Conservation (phyloP, 2,329 filamentous ascomycete species). For the Myrmaecium sp. region DNA sequence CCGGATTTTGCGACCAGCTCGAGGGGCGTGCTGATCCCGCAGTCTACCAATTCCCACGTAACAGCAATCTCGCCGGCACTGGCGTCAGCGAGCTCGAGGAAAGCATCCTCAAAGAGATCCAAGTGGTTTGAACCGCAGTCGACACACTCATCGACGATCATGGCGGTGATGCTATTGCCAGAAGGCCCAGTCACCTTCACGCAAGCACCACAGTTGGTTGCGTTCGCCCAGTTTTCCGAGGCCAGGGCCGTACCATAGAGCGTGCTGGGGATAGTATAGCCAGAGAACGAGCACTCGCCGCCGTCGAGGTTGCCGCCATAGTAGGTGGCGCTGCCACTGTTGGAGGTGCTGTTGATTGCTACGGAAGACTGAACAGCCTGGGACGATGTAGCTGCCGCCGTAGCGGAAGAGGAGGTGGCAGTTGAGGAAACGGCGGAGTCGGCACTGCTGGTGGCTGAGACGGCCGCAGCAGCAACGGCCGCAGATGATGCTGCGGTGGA, state of each 20-base stretch:
- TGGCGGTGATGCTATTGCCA: slow-evolving; percentile 43
- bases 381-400: no score
- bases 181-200: slow-evolving; percentile 40
- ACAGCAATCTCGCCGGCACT: slow-evolving; percentile 32
- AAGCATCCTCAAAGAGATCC: slow-evolving; percentile 38
- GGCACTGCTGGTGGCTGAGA: no score
- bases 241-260: slow-evolving; percentile 47
- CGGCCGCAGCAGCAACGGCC: no score
- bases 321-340: no score
- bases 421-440: no score
- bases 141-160: slow-evolving; percentile 43
- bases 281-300: slow-evolving; percentile 46
- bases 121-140: slow-evolving; percentile 36
- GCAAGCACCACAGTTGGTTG: slow-evolving; percentile 44
- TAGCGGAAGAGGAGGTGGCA: no score
- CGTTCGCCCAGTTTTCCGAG: slow-evolving; percentile 37
- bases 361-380: no score
- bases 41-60: slow-evolving; percentile 32
- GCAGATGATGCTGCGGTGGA: no score
- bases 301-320: slow-evolving; percentile 30
- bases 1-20: slow-evolving; percentile 37
- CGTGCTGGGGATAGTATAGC: slow-evolving; percentile 41
- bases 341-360: no score
- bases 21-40: slow-evolving; percentile 33
- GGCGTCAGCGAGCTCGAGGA: slow-evolving; percentile 27